Conservation (phyloP, 768 basidiomycete genomes). For the Hydnum rufescens region DNA sequence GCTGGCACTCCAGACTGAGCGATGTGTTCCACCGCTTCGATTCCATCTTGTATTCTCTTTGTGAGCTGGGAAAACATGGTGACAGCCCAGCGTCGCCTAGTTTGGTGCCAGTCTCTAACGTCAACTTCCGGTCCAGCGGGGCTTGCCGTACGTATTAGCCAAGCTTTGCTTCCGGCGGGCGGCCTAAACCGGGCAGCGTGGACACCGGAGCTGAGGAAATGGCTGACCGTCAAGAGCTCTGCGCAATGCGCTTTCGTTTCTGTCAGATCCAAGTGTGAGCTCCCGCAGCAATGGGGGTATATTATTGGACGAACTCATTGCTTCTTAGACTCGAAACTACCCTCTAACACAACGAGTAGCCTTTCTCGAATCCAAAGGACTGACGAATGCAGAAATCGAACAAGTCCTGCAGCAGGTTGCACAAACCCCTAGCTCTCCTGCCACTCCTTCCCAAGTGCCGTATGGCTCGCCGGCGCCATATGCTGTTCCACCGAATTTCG, state of each 20-base stretch:
- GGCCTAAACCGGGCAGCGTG: too few relatives aligned
- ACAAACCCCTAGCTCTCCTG: constrained; percentile 3
- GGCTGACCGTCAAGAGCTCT: constrained; percentile 5
- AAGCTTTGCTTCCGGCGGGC: too few relatives aligned
- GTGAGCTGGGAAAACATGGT: constrained; percentile 57
- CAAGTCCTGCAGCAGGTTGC: constrained; percentile 44
- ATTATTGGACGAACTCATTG: background rate
- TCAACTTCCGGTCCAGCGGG: too few relatives aligned
- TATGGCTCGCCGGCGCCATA: constrained; percentile 29
- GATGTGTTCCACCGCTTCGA: constrained; percentile 45
- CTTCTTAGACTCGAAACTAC: constrained; percentile 46
- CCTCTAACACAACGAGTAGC: constrained; percentile 69
- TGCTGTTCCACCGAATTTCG: constrained; percentile 13
- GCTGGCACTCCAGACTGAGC: constrained; percentile 20
- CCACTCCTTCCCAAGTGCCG: constrained; percentile 17
- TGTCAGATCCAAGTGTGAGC: background rate
- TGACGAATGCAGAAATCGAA: constrained; percentile 70
- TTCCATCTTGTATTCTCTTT: constrained; percentile 14
- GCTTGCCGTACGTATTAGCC: too few relatives aligned
- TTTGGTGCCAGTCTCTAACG: too few relatives aligned
- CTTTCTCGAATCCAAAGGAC: constrained; percentile 90
- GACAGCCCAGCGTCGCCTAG: background rate
- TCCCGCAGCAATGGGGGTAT: background rate
- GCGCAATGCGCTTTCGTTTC: constrained; percentile 3
- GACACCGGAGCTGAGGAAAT: too few relatives aligned